These are phyloP conservation scores for Wickerhamiella nectarea DNA, from an alignment of 805 yeast genomes.

Conservation along the genomic window DNA sequence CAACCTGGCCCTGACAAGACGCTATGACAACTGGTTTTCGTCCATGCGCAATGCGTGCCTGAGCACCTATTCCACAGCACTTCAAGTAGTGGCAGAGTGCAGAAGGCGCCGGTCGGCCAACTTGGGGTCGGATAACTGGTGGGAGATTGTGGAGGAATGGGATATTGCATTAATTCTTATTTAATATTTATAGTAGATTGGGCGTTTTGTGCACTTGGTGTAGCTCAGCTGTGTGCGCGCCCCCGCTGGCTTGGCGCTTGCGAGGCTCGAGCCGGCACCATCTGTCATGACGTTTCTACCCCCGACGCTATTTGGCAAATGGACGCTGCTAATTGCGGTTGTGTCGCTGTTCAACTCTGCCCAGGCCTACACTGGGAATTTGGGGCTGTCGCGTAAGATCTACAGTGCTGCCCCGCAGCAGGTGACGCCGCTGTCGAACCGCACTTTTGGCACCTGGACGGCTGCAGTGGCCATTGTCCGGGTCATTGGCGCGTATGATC, in stretches of 20 bases:
- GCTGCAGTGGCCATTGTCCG: slow-evolving; percentile 72
- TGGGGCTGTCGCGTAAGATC: slow-evolving; percentile 63
- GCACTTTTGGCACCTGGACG: slow-evolving; percentile 99
- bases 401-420: slow-evolving; percentile 52
- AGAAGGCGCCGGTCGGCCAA: slow-evolving; percentile 60
- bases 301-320: slow-evolving; percentile 41
- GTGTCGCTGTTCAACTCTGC: slow-evolving; percentile 86
- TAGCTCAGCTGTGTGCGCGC: too few species aligned
- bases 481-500: slow-evolving; percentile 71
- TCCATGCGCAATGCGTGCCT: slow-evolving; percentile 40
- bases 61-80: slow-evolving; percentile 77
- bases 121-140: slow-evolving; percentile 50
- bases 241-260: too few species aligned
- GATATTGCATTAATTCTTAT: slow-evolving; percentile 69
- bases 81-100: slow-evolving; percentile 74
- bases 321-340: slow-evolving; percentile 67
- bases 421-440: slow-evolving; percentile 58
- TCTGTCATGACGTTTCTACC: too few species aligned
- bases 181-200: slow-evolving; percentile 17
- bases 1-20: slow-evolving; percentile 39
- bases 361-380: slow-evolving; percentile 70
- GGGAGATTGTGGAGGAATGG: slow-evolving; percentile 68
- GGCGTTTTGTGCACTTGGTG: neutral
- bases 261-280: too few species aligned
- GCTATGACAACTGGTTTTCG: slow-evolving; percentile 52